Percentiles rank a stretch among this genome's conserved stretches.
Evolutionary conservation across 176 grass and related monocot genomes (phyloP).

Genomic region (Oryza longistaminata): DNA sequence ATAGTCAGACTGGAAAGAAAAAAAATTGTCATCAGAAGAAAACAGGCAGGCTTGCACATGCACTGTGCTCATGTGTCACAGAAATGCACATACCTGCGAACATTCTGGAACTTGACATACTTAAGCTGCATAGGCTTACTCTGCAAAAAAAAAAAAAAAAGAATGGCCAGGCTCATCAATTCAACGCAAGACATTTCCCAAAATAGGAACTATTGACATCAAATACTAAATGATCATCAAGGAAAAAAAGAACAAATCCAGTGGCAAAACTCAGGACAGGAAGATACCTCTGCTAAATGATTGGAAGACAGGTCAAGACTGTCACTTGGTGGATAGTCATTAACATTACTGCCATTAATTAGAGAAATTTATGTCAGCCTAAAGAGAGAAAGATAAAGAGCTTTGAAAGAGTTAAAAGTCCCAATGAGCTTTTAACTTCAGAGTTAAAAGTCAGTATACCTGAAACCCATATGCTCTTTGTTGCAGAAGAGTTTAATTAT

Average conservation of each 20-base stretch:
- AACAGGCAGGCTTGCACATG: conserved; percentile 7
- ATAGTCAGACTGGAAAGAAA: conserved; percentile 71
- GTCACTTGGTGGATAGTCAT: conserved; percentile 93
- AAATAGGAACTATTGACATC: background rate
- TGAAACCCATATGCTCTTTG: conserved; percentile 99
- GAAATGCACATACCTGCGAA: conserved; percentile 71
- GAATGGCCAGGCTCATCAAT: conserved; percentile 29
- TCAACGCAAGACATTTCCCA: conserved; percentile 9
- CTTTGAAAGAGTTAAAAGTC: background rate
- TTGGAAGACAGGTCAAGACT: conserved; percentile 63
- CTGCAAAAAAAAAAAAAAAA: conserved; percentile 57
- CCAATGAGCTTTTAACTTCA: conserved; percentile 21
- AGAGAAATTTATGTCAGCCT: conserved; percentile 33
- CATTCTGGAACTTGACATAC: conserved; percentile 99
- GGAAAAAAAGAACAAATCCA: background rate
- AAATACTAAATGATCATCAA: background rate
- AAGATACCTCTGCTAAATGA: conserved; percentile 72
- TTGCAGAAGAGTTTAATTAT: conserved; percentile 88
- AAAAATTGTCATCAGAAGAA: conserved; percentile 27
- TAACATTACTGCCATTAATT: conserved; percentile 73
- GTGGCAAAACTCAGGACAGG: background rate
- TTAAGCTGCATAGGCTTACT: conserved; percentile 64
- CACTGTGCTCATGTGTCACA: background rate
- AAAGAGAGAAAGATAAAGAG: conserved; percentile 3
- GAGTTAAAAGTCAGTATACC: conserved; percentile 45